A percentile compares a stretch with the other conserved stretches of the same genome.
Evolutionary conservation across 2,329 filamentous ascomycete species (phyloP).

Genomic region (Ophiostoma fasciatum): DNA sequence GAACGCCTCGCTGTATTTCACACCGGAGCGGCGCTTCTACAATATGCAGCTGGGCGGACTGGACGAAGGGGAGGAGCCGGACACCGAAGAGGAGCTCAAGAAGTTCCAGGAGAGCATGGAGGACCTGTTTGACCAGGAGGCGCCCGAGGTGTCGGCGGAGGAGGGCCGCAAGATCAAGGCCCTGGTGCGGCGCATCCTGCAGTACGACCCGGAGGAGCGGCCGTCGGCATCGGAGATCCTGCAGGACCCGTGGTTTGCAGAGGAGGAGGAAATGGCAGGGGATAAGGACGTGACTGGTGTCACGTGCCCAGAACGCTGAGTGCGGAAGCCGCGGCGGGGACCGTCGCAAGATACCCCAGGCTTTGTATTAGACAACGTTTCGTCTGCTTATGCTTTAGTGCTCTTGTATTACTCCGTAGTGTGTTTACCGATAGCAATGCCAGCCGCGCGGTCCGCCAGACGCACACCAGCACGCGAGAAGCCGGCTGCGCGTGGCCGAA

Average conservation of each 20-base stretch:
- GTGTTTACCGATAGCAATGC: too few relatives aligned
- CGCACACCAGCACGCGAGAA: too few relatives aligned
- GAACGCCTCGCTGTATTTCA: constrained; percentile 1
- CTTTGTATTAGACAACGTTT: too few relatives aligned
- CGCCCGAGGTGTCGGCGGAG: neutral
- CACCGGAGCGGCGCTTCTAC: neutral
- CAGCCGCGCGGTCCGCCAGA: too few relatives aligned
- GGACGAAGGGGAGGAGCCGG: neutral
- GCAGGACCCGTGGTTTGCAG: constrained; percentile 1
- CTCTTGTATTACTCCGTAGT: too few relatives aligned
- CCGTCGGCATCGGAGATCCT: neutral
- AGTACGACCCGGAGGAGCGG: neutral
- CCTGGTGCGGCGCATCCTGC: neutral
- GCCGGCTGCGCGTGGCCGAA: too few relatives aligned
- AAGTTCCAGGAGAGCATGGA: neutral
- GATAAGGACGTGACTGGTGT: too few relatives aligned
- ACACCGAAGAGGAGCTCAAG: neutral
- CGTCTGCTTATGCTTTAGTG: too few relatives aligned
- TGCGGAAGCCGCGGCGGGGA: too few relatives aligned
- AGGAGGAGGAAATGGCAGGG: too few relatives aligned
- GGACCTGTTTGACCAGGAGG: neutral
- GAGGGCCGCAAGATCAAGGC: neutral
- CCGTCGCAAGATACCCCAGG: too few relatives aligned
- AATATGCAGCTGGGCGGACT: neutral
- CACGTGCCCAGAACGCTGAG: too few relatives aligned